Evolutionary conservation across 2,329 filamentous ascomycete genomes (phyloP), one percentile per base, ranked within the genome.

Genomic region (Penicillium oxalicum): DNA sequence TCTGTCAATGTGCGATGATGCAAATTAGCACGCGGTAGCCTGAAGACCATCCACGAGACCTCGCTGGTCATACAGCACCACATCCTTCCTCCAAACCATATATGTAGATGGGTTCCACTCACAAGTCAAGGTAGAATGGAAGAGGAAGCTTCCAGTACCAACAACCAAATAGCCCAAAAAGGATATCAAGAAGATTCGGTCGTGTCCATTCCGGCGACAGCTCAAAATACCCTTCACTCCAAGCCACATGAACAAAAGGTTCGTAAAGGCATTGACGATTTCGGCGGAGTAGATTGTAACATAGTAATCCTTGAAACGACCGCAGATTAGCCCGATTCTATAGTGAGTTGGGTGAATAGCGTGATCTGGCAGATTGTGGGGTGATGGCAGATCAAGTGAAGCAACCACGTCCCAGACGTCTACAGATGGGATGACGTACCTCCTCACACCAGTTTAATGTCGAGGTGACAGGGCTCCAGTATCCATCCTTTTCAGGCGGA

Each of bases 381-480:
- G 35, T 13, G n/a, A 45, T 39, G 26, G 9, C 12, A 13, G 26
- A 43, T 39, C 32, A 48, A 32, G 36, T 25, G 38, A 8, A 35
- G 8, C 12, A 7, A 12, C 26, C 18, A 18, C 18, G 2, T 18
- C 18, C 18, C 18, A 26, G 6, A 26, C 1, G 33, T 35, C n/a
- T 28, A 8, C 29, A 4, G 29, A 5, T 4, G 29, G 7, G 11
- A 32, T 28, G 32, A 52, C 66, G 53, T 66, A 83, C 84, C 76
- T 89, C 87, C 76, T 90, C 87, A 63, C 87, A 91, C 79, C 87
- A 90, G 65, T 90, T 88, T 39, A 88, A 62, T 0, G 85, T 88
- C 7, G 82, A 83, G 1, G 85, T 88, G 48, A 86, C 81, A 24
- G 83, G 80, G 5, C 77, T 79, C 84, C 85, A 89, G 64, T 80